phyloP scores from a whole-genome alignment of 192 early-diverging fungal species.

The Backusella morwellensis region DNA sequence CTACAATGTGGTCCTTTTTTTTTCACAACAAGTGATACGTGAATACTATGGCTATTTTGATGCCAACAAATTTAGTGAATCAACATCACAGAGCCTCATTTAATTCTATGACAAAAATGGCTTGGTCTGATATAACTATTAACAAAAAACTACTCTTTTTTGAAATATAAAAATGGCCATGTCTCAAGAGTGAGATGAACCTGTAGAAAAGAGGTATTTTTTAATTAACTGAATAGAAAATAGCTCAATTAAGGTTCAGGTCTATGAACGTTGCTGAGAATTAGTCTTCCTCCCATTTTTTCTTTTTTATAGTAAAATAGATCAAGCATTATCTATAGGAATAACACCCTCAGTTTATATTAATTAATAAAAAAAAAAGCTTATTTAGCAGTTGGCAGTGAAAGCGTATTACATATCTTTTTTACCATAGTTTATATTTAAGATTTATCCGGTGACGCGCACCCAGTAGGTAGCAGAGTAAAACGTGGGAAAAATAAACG shows the following conservation, averaged over 20 bases:
- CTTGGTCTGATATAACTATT: no score
- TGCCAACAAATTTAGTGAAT: no score
- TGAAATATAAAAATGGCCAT: no score
- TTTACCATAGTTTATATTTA: neutral
- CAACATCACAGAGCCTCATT: no score
- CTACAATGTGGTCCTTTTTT: neutral
- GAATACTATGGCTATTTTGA: no score
- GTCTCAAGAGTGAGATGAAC: neutral
- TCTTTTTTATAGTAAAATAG: neutral
- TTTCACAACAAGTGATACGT: no score
- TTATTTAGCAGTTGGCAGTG: neutral
- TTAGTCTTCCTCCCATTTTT: no score
- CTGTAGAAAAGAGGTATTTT: neutral
- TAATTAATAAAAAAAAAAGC: neutral
- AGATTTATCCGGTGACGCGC: slow-evolving; percentile 5
- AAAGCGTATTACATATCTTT: neutral
- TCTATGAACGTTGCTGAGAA: neutral
- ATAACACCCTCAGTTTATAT: neutral
- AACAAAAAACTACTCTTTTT: no score
- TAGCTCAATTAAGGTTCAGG: neutral
- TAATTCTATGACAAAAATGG: no score
- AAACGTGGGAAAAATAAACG: neutral
- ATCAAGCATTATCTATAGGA: neutral
- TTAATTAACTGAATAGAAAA: neutral
- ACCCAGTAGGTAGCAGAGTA: neutral